Evolutionary conservation across 2,329 filamentous ascomycete species (phyloP).

Genomic region (Colletotrichum sp.): DNA sequence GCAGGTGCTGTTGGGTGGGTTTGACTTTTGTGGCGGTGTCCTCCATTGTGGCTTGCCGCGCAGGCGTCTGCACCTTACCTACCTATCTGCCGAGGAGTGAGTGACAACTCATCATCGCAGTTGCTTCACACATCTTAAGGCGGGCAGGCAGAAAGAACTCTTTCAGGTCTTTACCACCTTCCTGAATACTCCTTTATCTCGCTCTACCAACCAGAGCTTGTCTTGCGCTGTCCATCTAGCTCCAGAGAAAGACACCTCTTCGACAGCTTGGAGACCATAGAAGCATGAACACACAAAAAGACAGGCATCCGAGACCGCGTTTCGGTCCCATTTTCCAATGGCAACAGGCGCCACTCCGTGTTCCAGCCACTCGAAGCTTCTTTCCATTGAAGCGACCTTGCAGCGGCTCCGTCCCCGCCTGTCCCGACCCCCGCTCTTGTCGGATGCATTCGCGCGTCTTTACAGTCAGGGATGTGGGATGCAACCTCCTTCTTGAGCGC

Average conservation of each 20-base stretch:
- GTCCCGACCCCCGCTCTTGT: slow-evolving; percentile 1
- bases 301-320: background rate
- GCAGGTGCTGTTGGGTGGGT: background rate
- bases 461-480: slow-evolving; percentile 8
- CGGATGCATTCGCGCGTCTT: background rate
- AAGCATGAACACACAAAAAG: background rate
- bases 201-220: background rate
- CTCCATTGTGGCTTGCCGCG: background rate
- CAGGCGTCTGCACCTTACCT: background rate
- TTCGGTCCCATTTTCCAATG: background rate
- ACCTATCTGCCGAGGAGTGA: background rate
- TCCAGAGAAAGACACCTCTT: background rate
- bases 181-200: background rate
- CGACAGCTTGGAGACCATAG: background rate
- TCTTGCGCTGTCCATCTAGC: background rate
- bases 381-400: background rate
- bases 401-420: slow-evolving; percentile 7
- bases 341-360: background rate
- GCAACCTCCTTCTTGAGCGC: background rate
- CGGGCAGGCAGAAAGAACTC: background rate
- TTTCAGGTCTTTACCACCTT: background rate
- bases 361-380: background rate
- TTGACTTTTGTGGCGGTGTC: slow-evolving; percentile 18
- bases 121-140: background rate
- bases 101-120: background rate